Evolutionary conservation across 805 yeast species (phyloP).

Genomic region (Huiozyma sinensis): DNA sequence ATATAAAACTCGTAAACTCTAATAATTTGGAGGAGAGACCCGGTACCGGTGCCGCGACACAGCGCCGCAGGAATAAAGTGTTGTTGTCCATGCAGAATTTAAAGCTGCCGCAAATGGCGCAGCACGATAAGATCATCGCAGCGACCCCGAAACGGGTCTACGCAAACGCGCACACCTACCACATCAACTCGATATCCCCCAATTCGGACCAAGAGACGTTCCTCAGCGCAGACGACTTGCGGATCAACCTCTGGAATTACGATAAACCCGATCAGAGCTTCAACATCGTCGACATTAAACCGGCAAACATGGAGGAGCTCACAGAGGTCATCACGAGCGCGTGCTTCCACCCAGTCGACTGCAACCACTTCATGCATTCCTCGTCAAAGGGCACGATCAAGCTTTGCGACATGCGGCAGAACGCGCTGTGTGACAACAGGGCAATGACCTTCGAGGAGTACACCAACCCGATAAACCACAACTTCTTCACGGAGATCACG

Average conservation of each 20-base stretch:
- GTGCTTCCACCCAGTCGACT: conserved; percentile 86
- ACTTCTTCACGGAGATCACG: conserved; percentile 95
- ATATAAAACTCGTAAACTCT: conserved; percentile 83
- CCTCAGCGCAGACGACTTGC: conserved; percentile 82
- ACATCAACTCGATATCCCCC: conserved; percentile 88
- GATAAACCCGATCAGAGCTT: conserved; percentile 91
- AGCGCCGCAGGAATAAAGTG: conserved; percentile 6
- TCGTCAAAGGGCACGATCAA: conserved; percentile 93
- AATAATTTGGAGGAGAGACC: conserved; percentile 30
- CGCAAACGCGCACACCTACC: conserved; percentile 96
- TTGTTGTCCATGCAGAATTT: conserved; percentile 36
- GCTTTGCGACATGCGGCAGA: conserved; percentile 91
- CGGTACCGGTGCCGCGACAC: neutral
- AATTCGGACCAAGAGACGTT: conserved; percentile 95
- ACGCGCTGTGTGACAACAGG: conserved; percentile 86
- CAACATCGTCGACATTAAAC: conserved; percentile 95
- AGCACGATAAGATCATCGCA: conserved; percentile 89
- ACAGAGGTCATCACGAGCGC: conserved; percentile 96
- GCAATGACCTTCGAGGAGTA: conserved; percentile 85
- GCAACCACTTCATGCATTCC: conserved; percentile 91
- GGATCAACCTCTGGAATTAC: conserved; percentile 92
- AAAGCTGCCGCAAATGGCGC: conserved; percentile 77
- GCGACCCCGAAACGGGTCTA: conserved; percentile 89
- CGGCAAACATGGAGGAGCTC: conserved; percentile 96
- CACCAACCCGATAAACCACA: conserved; percentile 83